Conservation (phyloP, 169 alveolate species). For the Plasmodium vivax region DNA sequence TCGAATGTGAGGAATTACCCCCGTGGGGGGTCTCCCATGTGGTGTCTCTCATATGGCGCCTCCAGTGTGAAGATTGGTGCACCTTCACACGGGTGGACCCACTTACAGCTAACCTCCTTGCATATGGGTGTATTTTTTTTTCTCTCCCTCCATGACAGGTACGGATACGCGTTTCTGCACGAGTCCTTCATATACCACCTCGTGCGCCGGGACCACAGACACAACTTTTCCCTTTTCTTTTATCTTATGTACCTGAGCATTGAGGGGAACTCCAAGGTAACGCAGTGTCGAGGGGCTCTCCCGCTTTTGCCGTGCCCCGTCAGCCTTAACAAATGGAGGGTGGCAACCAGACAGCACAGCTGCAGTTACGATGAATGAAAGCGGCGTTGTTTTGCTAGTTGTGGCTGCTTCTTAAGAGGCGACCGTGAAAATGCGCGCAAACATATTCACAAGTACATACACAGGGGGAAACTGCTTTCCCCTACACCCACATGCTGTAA, state of each 20-base stretch:
- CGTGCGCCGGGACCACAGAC: slow-evolving; percentile 96
- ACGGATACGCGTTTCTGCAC: slow-evolving; percentile 93
- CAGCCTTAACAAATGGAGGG: neutral
- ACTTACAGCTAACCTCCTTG: neutral
- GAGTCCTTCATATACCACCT: slow-evolving; percentile 97
- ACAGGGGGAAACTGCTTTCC: neutral
- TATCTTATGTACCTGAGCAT: slow-evolving; percentile 91
- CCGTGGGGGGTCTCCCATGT: neutral
- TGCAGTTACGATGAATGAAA: neutral
- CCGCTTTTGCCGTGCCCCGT: neutral
- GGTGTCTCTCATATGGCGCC: neutral
- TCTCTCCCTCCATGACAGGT: slow-evolving; percentile 74
- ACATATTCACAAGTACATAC: neutral
- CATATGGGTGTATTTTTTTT: neutral
- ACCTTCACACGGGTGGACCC: neutral
- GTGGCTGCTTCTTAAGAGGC: neutral
- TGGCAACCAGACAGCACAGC: neutral
- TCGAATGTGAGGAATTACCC: slow-evolving; percentile 28
- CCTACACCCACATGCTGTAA: neutral
- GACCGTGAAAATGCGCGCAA: neutral
- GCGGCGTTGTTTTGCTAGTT: neutral
- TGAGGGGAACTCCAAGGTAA: slow-evolving; percentile 81
- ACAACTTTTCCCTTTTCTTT: slow-evolving; percentile 97
- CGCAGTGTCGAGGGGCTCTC: neutral
- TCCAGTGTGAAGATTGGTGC: neutral